phyloP scores from a whole-genome alignment of 371 early-diverging fungal genomes.

The Mucor lusitanicus region DNA sequence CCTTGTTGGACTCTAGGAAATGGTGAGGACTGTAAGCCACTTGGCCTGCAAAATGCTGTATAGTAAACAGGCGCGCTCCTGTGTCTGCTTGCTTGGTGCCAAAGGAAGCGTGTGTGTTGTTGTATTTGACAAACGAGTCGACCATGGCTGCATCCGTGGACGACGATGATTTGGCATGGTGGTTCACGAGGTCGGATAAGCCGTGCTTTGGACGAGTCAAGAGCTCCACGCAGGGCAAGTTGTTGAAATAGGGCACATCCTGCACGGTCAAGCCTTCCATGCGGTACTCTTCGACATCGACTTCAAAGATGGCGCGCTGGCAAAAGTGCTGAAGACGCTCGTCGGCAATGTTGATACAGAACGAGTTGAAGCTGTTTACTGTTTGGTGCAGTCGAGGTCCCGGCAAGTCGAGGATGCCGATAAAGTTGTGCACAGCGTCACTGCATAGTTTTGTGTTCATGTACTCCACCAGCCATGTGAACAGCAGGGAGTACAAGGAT shows the following conservation, averaged over 20 bases:
- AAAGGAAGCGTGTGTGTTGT: slow-evolving; percentile 49
- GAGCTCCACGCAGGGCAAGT: slow-evolving; percentile 55
- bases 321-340: slow-evolving; percentile 80
- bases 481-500: slow-evolving; percentile 80
- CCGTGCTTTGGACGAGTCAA: slow-evolving; percentile 54
- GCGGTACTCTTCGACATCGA: slow-evolving; percentile 49
- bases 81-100: slow-evolving; percentile 36
- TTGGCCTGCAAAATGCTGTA: slow-evolving; percentile 81
- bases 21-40: slow-evolving; percentile 76
- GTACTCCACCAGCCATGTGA: slow-evolving; percentile 90
- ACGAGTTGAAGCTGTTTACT: slow-evolving; percentile 42
- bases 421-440: slow-evolving; percentile 64
- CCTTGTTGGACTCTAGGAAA: slow-evolving; percentile 75
- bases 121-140: slow-evolving; percentile 44
- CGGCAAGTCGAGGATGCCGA: slow-evolving; percentile 75
- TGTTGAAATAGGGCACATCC: slow-evolving; percentile 51
- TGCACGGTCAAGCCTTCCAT: slow-evolving; percentile 60
- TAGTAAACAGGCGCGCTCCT: slow-evolving; percentile 50
- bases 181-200: slow-evolving; percentile 60
- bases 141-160: slow-evolving; percentile 41
- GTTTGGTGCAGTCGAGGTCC: slow-evolving; percentile 4
- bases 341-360: slow-evolving; percentile 82
- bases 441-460: slow-evolving; percentile 79
- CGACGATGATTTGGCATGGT: slow-evolving; percentile 38
- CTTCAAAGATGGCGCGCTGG: slow-evolving; percentile 68